Evolutionary conservation across 495 filamentous ascomycete genomes (phyloP).

Genomic region (Penicillium angulare): DNA sequence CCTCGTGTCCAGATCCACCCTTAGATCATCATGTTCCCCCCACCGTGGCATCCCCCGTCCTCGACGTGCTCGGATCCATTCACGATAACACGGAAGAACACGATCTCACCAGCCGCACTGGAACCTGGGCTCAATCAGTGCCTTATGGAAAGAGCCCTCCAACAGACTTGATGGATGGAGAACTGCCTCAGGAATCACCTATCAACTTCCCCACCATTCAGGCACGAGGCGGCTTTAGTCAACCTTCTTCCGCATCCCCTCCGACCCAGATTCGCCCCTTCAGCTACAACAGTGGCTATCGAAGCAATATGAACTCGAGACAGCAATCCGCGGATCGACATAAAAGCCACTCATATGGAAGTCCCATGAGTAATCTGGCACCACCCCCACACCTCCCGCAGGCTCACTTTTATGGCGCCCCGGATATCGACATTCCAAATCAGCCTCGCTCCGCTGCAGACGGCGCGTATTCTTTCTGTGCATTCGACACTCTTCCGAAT

Average conservation of each 20-base stretch:
- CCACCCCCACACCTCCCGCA: conserved; percentile 81
- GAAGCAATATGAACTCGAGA: conserved; percentile 34
- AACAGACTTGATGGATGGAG: conserved; percentile 41
- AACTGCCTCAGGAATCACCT: conserved; percentile 43
- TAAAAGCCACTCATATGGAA: conserved; percentile 46
- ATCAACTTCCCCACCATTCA: conserved; percentile 37
- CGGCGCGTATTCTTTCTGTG: conserved; percentile 70
- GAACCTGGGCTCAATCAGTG: conserved; percentile 50
- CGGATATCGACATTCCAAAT: conserved; percentile 48
- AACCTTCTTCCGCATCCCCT: conserved; percentile 51
- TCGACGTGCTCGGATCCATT: conserved; percentile 41
- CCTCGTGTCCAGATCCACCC: conserved; percentile 30
- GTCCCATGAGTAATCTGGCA: conserved; percentile 48
- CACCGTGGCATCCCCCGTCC: conserved; percentile 40
- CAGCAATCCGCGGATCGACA: conserved; percentile 41
- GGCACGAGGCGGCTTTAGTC: conserved; percentile 46
- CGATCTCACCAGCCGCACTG: conserved; percentile 39
- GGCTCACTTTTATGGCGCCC: conserved; percentile 64
- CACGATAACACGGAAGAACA: conserved; percentile 29
- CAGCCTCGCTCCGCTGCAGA: conserved; percentile 39
- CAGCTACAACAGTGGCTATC: conserved; percentile 44
- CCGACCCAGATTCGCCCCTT: conserved; percentile 43
- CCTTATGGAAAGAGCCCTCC: conserved; percentile 52
- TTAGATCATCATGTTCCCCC: conserved; percentile 27
- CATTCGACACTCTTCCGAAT: conserved; percentile 68